Evolutionary conservation across 495 filamentous ascomycete genomes (phyloP), one percentile per base, ranked within the genome.

Genomic region (Pseudevernia furfuracea): DNA sequence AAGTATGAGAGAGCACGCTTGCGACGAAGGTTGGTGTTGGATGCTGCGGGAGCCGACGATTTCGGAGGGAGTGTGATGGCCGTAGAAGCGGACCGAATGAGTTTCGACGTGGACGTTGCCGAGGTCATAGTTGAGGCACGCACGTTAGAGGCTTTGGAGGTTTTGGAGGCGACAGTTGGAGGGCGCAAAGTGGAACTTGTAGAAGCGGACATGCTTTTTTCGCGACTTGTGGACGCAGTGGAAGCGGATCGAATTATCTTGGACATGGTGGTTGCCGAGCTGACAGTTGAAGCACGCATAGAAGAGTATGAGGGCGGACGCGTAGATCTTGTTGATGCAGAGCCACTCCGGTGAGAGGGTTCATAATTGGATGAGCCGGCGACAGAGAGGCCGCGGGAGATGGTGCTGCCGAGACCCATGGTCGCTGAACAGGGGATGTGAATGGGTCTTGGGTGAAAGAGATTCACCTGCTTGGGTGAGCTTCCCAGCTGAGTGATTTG

Each of bases 171-270:
- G 52, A 4, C 1, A 21, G 28, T 55, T 4, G 30, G 30, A 10
- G 52, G 30, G 4, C 52, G 52, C 8, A 55, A 1, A 4, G 52
- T 34, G 15, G 52, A 34, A 34, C 1, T 55, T 9, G 6, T 19
- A 8, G 48, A 53, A 30, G 25, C 0, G 14, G 28, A 1, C 11
- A 14, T 19, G 28, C 28, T 53, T 2, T 32, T 53, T 2, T 32
- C 49, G 49, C 49, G 25, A 19, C 49, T 53, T 55, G 52, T 55
- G 52, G 52, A 55, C 2, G 52, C 52, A 30, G 52, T 55, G 52
- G 52, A 55, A 10, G 52, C 52, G 52, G 52, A 55, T 6, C 52
- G 52, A 4, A 55, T 34, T 0, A 55, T 15, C 21, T 34, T 55
- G 3, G 52, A 55, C 52, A 34, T 34, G 30, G 52, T 34, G 5